Conservation (phyloP, 1,139 yeast species). For the Spathaspora jeffriesii region DNA sequence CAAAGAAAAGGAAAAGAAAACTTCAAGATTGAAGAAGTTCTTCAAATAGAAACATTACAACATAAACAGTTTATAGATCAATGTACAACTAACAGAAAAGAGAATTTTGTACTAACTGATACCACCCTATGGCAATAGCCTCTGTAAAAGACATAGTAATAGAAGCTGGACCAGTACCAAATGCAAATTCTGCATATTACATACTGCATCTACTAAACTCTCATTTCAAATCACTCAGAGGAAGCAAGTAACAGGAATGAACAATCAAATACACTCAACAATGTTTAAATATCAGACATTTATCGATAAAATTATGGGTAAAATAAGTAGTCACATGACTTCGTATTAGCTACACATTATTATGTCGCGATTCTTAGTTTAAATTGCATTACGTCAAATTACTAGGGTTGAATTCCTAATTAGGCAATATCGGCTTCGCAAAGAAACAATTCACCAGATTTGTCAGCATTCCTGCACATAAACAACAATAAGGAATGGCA, state of each 20-base stretch:
- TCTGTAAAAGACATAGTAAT: too few relatives aligned
- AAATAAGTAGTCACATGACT: not conserved
- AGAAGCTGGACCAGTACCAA: too few relatives aligned
- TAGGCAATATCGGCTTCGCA: not conserved
- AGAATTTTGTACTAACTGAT: too few relatives aligned
- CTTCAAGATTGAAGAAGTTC: slow-evolving; percentile 34
- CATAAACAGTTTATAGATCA: not conserved
- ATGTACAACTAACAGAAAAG: not conserved
- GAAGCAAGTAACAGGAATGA: too few relatives aligned
- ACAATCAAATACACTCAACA: too few relatives aligned
- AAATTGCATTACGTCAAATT: not conserved
- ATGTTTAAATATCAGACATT: too few relatives aligned
- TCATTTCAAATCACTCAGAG: too few relatives aligned
- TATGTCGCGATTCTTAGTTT: not conserved
- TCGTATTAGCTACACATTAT: too few relatives aligned
- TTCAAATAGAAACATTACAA: slow-evolving; percentile 25
- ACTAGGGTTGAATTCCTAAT: slow-evolving; percentile 2
- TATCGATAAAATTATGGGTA: not conserved
- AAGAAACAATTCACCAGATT: not conserved
- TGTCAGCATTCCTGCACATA: slow-evolving; percentile 7
- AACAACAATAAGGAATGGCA: not conserved
- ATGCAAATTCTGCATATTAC: too few relatives aligned
- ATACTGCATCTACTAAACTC: too few relatives aligned
- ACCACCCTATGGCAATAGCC: too few relatives aligned
- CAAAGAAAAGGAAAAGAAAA: slow-evolving; percentile 38